Evolutionary conservation across 345 rosid species (phyloP).

Genomic region (Carallia brachiata): DNA sequence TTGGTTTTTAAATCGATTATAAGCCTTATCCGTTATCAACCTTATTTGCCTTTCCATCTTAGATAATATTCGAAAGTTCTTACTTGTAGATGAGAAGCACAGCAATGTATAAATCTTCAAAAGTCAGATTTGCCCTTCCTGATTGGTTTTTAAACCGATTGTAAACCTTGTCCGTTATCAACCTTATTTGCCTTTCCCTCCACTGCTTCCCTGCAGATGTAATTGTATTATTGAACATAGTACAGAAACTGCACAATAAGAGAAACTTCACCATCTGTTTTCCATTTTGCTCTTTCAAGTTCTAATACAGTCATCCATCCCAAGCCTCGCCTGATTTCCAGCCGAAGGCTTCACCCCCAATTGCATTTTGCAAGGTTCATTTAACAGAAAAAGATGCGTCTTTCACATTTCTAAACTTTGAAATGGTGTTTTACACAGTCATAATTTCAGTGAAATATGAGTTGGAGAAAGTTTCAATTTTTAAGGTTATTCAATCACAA

Average conservation of each 20-base stretch:
- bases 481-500: neutral
- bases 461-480: neutral
- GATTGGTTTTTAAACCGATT: constrained; percentile 47
- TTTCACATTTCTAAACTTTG: neutral
- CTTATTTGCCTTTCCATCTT: constrained; percentile 44
- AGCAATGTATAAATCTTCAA: constrained; percentile 86
- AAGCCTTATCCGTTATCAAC: constrained; percentile 63
- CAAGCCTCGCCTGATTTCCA: neutral
- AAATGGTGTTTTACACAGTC: neutral
- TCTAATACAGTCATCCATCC: neutral
- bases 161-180: constrained; percentile 64
- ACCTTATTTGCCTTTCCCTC: constrained; percentile 65
- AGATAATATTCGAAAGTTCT: constrained; percentile 9
- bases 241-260: too few relatives aligned
- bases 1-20: constrained; percentile 44
- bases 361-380: neutral
- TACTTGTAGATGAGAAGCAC: constrained; percentile 87
- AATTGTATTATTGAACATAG: neutral
- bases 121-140: constrained; percentile 55
- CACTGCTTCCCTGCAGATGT: constrained; percentile 66
- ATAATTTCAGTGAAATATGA: neutral
- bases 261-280: neutral
- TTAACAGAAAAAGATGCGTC: neutral
- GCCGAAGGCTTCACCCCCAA: too few relatives aligned
- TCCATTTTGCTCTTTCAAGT: neutral